Base-by-base conservation (phyloP, 257 asterid genomes). In the Petrea volubilis region DNA sequence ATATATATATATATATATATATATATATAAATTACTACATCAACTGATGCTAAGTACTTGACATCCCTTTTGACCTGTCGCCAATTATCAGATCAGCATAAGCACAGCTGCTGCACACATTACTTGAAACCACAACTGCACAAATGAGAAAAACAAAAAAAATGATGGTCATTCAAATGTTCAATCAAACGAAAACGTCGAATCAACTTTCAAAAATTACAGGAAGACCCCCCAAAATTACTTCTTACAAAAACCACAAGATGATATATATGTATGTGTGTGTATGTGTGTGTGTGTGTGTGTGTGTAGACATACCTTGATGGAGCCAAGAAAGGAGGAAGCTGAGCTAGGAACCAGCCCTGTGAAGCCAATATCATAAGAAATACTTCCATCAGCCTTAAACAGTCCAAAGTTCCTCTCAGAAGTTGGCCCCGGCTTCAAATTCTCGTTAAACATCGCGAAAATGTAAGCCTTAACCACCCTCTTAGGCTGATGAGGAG, bases 371-470 rank as follows among this genome's bases (percentile, higher is more conserved):
- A 89, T 72, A 15, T 87, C 78, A 47, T 89, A 89, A 6, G 94
- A 65, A 49, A 74, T 67, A 61, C 92, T 83, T 55, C 96, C 96
- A 67, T 89, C 96, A 40, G 90, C 78, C 80, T 83, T 87, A 66
- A 85, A 89, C 81, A 89, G 61, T 29, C 96, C 96, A 52, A 87
- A 89, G 67, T 89, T 87, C 50, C 94, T 87, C 85, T 89, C 96
- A 10, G 94, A 87, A 11, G 90, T 85, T 11, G 94, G 96, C 1
- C 96, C 96, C 1, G 90, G 87, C 77, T 89, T 87, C 68, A 34
- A 51, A 64, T 89, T 74, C 46, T 89, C 96, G 51, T 87, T 89
- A 25, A 89, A 89, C 80, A 89, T 40, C 0, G 96, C 94, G 60
- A 89, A 89, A 6, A 89, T 29, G 59, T 89, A 89, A 50, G 88